Percentiles rank a stretch among this genome's conserved stretches.
These are phyloP conservation scores for Nannochloropsis gaditana DNA, from an alignment of 108 stramenopile species.

Conservation along the genomic window DNA sequence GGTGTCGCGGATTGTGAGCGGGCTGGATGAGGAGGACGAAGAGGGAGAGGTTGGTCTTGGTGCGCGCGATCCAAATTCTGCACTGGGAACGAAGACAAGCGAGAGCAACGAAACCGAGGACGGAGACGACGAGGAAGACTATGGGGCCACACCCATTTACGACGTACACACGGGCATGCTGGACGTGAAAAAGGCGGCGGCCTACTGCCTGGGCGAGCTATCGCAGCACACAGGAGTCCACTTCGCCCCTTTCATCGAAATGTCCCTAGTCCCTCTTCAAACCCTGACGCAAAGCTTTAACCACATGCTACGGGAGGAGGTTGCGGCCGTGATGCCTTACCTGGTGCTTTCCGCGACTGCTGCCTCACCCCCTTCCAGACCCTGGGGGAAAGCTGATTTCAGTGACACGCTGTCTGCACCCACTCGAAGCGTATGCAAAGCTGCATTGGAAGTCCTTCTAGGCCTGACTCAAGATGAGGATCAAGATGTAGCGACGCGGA, in stretches of 20 bases:
- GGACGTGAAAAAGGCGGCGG: slow-evolving; percentile 20
- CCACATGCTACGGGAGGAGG: slow-evolving; percentile 8
- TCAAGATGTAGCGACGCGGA: neutral
- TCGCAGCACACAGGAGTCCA: slow-evolving; percentile 14
- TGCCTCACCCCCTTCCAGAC: neutral
- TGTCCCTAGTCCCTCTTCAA: neutral
- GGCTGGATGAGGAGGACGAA: slow-evolving; percentile 37
- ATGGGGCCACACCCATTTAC: neutral
- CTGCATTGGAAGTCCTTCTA: neutral
- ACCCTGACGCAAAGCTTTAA: neutral
- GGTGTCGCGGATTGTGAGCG: neutral
- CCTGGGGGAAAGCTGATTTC: slow-evolving; percentile 4
- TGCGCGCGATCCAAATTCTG: neutral
- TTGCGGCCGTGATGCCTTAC: neutral
- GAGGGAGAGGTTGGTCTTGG: slow-evolving; percentile 26
- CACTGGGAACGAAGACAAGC: neutral
- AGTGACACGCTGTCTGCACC: neutral
- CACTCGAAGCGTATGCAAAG: neutral
- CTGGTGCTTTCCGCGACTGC: neutral
- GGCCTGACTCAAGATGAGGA: slow-evolving; percentile 14
- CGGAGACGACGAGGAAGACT: neutral
- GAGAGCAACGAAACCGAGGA: neutral
- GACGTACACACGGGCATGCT: neutral
- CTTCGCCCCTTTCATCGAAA: slow-evolving; percentile 18
- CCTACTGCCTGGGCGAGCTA: neutral